These are phyloP conservation scores for Macrocybe gigantea DNA, from an alignment of 768 basidiomycete genomes.

Conservation along the genomic window DNA sequence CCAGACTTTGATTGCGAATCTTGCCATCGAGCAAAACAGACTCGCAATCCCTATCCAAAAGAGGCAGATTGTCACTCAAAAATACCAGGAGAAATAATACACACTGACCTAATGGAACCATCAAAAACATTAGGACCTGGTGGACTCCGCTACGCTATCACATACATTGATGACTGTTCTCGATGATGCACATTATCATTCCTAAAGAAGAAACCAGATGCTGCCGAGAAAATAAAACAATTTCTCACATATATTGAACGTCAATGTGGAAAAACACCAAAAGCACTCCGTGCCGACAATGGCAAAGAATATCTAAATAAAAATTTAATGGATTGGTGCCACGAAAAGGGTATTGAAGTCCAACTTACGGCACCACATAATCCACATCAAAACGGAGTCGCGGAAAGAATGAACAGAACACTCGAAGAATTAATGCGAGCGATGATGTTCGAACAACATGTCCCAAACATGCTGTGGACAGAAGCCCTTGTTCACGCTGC, in stretches of 20 bases:
- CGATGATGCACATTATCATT: conserved; percentile 5
- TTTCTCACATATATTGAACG: conserved; percentile 17
- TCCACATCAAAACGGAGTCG: conserved; percentile 18
- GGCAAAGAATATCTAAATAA: conserved; percentile 20
- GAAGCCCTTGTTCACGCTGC: conserved; percentile 14
- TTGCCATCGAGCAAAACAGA: too few species aligned
- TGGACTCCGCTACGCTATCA: conserved; percentile 25
- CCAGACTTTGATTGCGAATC: too few species aligned
- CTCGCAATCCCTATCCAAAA: too few species aligned
- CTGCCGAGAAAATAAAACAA: conserved; percentile 10
- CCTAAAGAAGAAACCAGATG: conserved; percentile 9
- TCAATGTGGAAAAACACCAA: conserved; percentile 11
- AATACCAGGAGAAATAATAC: too few species aligned
- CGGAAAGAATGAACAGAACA: conserved; percentile 19
- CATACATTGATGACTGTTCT: conserved; percentile 19
- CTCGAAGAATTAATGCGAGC: conserved; percentile 12
- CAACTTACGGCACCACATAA: conserved; percentile 16
- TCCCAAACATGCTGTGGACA: conserved; percentile 20
- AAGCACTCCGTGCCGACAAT: conserved; percentile 13
- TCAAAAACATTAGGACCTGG: too few species aligned
- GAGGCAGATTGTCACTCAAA: too few species aligned
- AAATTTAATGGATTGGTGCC: conserved; percentile 10
- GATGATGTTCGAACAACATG: conserved; percentile 10
- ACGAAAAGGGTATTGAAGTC: conserved; percentile 12
- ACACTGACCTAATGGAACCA: too few species aligned